Evolutionary conservation across 2,329 filamentous ascomycete genomes (phyloP).

Genomic region (Penicillium sp.): DNA sequence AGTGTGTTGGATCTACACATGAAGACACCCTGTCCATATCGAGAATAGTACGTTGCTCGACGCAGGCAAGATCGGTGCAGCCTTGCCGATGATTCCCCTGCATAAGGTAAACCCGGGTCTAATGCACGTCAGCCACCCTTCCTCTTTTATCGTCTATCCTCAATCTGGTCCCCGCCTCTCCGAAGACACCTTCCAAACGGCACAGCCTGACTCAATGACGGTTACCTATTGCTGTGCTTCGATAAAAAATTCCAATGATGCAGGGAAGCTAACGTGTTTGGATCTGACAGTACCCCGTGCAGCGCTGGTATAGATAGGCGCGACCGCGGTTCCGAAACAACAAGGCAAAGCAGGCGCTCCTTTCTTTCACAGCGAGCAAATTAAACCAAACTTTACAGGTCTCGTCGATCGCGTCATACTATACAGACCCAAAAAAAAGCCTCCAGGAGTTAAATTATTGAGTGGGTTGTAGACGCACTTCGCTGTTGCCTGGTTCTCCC

Average conservation of each 20-base stretch:
- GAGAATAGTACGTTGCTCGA: not conserved
- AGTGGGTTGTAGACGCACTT: too few relatives aligned
- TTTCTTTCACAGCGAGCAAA: not conserved
- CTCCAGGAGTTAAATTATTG: too few relatives aligned
- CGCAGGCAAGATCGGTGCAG: conserved; percentile 7
- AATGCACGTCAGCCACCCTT: conserved; percentile 7
- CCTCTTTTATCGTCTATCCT: not conserved
- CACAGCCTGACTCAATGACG: not conserved
- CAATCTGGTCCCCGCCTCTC: not conserved
- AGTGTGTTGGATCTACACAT: not conserved
- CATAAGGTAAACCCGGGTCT: conserved; percentile 4
- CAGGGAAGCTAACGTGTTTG: conserved; percentile 3
- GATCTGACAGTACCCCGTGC: not conserved
- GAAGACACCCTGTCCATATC: not conserved
- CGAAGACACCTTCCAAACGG: not conserved
- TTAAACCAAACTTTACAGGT: too few relatives aligned
- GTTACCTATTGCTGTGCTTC: conserved; percentile 3
- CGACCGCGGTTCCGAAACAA: not conserved
- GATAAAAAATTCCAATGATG: too few relatives aligned
- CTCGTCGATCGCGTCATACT: too few relatives aligned
- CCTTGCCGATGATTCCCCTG: conserved; percentile 14
- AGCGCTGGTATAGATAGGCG: not conserved
- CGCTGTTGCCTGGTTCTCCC: too few relatives aligned
- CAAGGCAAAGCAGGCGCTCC: not conserved
- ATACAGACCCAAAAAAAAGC: too few relatives aligned